phyloP scores from a whole-genome alignment of 306 rosid genomes.

The Vigna angularis region DNA sequence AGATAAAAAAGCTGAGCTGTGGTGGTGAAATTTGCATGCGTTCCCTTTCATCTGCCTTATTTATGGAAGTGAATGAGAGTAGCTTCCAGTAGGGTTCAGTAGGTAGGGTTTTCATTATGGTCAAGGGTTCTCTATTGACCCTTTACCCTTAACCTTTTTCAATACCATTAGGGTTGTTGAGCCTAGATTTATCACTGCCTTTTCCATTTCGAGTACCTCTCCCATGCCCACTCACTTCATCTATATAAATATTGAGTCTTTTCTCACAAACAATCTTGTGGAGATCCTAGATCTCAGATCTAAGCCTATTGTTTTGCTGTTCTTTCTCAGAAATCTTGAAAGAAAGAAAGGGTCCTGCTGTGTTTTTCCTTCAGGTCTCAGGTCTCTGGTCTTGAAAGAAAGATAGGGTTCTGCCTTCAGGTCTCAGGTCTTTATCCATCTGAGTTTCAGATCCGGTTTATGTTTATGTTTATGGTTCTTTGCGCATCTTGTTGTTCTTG shows the following conservation, averaged over 20 bases:
- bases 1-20: conserved; percentile 18
- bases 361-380: background rate
- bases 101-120: conserved; percentile 1
- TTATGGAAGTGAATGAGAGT: background rate
- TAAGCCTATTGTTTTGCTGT: background rate
- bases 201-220: background rate
- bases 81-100: background rate
- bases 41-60: conserved; percentile 1
- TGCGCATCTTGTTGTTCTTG: background rate
- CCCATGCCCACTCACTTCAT: background rate
- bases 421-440: background rate
- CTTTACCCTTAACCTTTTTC: background rate
- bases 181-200: background rate
- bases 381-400: too few relatives aligned
- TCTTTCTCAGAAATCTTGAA: background rate
- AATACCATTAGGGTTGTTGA: background rate
- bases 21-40: background rate
- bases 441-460: background rate
- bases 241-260: background rate
- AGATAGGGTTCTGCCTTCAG: background rate
- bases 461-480: background rate
- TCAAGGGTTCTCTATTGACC: background rate
- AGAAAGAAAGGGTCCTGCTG: background rate
- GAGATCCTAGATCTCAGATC: conserved; percentile 15
- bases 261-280: background rate